A percentile compares a stretch with the other conserved stretches of the same genome.
phyloP scores from a whole-genome alignment of 2,329 filamentous ascomycete species.

The Emergomyces pasteurianus region DNA sequence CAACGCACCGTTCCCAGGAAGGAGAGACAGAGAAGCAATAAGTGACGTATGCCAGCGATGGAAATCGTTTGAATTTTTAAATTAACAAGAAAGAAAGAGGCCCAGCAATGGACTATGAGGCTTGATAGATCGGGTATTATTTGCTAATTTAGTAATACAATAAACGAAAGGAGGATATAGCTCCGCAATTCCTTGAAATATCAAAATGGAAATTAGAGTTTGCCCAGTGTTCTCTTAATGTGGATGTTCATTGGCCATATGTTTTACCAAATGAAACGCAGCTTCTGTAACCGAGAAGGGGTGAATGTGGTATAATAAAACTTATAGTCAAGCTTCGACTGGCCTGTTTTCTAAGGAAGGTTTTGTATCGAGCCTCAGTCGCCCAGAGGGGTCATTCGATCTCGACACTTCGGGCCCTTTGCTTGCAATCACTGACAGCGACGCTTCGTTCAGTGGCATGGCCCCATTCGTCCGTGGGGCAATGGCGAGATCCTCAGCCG shows the following conservation, averaged over 20 bases:
- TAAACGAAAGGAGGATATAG: not conserved
- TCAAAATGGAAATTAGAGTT: not conserved
- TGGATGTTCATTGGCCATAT: not conserved
- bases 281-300: not conserved
- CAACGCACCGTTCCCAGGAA: not conserved
- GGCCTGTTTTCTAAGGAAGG: not conserved
- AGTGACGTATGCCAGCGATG: not conserved
- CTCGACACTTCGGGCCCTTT: not conserved
- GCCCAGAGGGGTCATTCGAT: not conserved
- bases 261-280: not conserved
- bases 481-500: slow-evolving; percentile 6
- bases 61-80: not conserved
- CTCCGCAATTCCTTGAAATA: not conserved
- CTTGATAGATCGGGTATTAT: not conserved
- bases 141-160: not conserved
- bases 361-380: not conserved
- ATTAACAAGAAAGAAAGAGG: not conserved
- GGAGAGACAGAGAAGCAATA: not conserved
- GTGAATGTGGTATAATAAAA: not conserved
- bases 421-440: not conserved
- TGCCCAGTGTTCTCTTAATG: not conserved
- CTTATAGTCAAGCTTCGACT: not conserved
- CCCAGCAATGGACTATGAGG: not conserved
- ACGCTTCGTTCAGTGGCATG: not conserved
- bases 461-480: not conserved